A percentile compares a stretch with the other conserved stretches of the same genome.
Evolutionary conservation across 352 stramenopile species (phyloP).

Genomic region (Phytophthora vignae): DNA sequence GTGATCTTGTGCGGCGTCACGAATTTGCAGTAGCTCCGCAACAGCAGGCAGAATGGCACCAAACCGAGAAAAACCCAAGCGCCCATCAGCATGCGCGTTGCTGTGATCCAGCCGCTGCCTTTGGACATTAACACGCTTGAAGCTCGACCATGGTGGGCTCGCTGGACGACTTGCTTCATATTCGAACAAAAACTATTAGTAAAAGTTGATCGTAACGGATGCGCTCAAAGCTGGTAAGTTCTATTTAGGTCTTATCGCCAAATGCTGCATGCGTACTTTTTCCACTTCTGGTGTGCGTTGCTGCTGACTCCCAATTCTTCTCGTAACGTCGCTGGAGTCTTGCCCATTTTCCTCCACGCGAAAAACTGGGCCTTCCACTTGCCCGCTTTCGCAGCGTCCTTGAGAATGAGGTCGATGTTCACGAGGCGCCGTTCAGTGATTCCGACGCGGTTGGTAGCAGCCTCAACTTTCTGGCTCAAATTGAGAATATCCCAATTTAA

Average conservation of each 20-base stretch:
- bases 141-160: not conserved
- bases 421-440: no score
- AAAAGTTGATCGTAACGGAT: not conserved
- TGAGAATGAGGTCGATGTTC: no score
- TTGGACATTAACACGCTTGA: not conserved
- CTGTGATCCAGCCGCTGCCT: not conserved
- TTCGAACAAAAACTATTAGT: not conserved
- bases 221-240: not conserved
- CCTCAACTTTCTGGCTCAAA: no score
- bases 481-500: no score
- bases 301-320: no score
- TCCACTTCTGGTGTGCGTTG: no score
- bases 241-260: not conserved
- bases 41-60: constrained; percentile 2
- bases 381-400: no score
- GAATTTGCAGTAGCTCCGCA: constrained; percentile 25
- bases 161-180: not conserved
- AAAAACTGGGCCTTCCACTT: no score
- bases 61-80: constrained; percentile 8
- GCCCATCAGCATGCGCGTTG: not conserved
- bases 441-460: no score
- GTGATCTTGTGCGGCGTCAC: constrained; percentile 27
- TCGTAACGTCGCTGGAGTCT: no score
- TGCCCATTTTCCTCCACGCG: no score
- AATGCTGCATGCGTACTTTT: not conserved